Evolutionary conservation across 306 rosid species (phyloP).

Genomic region (Inga leiocalycina): DNA sequence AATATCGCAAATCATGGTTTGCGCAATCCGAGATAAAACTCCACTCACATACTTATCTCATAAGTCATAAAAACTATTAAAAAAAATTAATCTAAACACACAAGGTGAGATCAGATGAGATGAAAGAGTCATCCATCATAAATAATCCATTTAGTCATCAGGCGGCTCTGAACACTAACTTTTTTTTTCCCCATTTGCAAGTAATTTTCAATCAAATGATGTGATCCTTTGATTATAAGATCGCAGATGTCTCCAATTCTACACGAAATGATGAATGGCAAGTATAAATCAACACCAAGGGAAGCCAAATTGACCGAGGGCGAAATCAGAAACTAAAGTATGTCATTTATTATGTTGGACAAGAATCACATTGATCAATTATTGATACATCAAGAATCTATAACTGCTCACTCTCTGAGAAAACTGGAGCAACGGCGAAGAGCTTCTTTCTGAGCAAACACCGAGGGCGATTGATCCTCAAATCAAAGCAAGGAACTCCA

Average conservation of each 20-base stretch:
- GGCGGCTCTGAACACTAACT: neutral
- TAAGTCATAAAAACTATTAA: too few relatives aligned
- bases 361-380: conserved; percentile 1
- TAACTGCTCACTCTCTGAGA: neutral
- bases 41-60: too few relatives aligned
- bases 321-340: neutral
- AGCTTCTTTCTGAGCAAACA: conserved; percentile 41
- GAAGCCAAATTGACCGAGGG: neutral
- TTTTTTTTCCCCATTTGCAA: neutral
- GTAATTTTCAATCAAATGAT: neutral
- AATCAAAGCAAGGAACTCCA: conserved; percentile 33
- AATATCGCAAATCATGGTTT: too few relatives aligned
- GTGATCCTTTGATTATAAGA: neutral
- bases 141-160: neutral
- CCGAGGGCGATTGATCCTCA: conserved; percentile 20
- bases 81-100: too few relatives aligned
- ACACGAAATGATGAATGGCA: neutral
- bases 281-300: neutral
- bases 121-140: neutral
- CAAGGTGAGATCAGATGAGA: neutral
- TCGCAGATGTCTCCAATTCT: neutral
- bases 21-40: too few relatives aligned
- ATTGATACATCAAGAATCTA: neutral
- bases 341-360: neutral
- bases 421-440: conserved; percentile 36